Base-by-base conservation (phyloP, 768 basidiomycete genomes). In the Kwoniella botswanensis region DNA sequence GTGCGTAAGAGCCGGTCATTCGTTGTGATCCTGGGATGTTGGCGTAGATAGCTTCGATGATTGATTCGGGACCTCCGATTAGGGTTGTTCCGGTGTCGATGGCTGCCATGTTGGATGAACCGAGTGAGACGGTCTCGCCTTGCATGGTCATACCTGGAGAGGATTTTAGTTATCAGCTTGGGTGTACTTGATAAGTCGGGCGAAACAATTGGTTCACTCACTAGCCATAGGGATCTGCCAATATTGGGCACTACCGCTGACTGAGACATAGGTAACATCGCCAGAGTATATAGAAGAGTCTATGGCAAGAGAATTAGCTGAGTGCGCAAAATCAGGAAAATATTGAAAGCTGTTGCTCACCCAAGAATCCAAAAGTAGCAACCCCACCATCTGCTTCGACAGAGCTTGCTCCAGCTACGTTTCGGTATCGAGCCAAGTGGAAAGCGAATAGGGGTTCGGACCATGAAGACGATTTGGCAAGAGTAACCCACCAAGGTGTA, bases 341-440 rank as follows among this genome's bases (percentile, higher is more conserved):
- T 22, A 42, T 22, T 7, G 46, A 22, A 22, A 35, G 3, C 22
- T n/a, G n/a, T n/a, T n/a, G n/a, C 72, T 71, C 35, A 73, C 72
- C 77, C 21, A 81, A 75, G 72, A 88, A 90, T 18, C 91, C 92
- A 87, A 84, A 77, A 46, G 80, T 80, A 4, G 79, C 78, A 11
- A 54, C 68, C 3, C 84, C 84, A 18, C 83, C 84, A 17, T 81
- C 71, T 4, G 66, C 21, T 63, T 84, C 84, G 26, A 77, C 68
- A 15, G 71, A 26, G 6, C 68, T 55, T 0, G 83, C 84, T 35
- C 72, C 74, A 1, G 77, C 63, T 22, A 82, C 82, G 62, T 83
- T 78, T 54, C 84, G 63, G 69, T 75, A 83, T 54, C 82, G 74
- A 26, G 71, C 75, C 24, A 83, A 71, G 68, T 82, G 76, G 63